Conservation (phyloP, 371 early-diverging fungal species). For the Apophysomyces trapeziformis region DNA sequence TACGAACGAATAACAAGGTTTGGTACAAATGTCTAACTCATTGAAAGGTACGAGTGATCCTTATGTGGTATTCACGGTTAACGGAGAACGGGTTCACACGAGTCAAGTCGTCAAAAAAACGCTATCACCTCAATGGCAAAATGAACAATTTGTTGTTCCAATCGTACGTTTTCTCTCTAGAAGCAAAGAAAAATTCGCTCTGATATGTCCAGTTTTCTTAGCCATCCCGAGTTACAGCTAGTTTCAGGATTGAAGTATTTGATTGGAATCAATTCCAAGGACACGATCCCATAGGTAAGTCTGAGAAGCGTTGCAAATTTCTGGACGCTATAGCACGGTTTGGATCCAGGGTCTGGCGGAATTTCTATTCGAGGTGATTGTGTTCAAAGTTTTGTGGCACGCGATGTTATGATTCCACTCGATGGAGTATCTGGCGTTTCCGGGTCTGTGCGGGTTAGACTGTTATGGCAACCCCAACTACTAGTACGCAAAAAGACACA, state of each 20-base stretch:
- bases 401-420: constrained; percentile 43
- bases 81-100: constrained; percentile 80
- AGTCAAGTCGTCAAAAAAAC: constrained; percentile 80
- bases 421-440: constrained; percentile 49
- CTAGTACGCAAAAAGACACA: constrained; percentile 44
- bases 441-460: constrained; percentile 42
- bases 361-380: constrained; percentile 46
- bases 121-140: constrained; percentile 78
- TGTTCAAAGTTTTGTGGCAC: constrained; percentile 44
- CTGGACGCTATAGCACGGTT: background rate
- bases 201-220: constrained; percentile 16
- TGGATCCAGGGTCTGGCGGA: constrained; percentile 43
- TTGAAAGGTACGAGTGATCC: constrained; percentile 79
- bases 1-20: background rate
- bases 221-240: constrained; percentile 61
- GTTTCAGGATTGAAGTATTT: constrained; percentile 76
- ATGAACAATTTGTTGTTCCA: constrained; percentile 71
- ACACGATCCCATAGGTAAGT: constrained; percentile 55
- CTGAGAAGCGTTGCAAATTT: background rate
- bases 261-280: constrained; percentile 82
- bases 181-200: background rate
- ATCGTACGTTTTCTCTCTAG: constrained; percentile 53
- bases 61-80: constrained; percentile 74
- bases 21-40: background rate
- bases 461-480: constrained; percentile 54